Evolutionary conservation across 495 filamentous ascomycete genomes (phyloP).

Genomic region (Podospora appendiculata): DNA sequence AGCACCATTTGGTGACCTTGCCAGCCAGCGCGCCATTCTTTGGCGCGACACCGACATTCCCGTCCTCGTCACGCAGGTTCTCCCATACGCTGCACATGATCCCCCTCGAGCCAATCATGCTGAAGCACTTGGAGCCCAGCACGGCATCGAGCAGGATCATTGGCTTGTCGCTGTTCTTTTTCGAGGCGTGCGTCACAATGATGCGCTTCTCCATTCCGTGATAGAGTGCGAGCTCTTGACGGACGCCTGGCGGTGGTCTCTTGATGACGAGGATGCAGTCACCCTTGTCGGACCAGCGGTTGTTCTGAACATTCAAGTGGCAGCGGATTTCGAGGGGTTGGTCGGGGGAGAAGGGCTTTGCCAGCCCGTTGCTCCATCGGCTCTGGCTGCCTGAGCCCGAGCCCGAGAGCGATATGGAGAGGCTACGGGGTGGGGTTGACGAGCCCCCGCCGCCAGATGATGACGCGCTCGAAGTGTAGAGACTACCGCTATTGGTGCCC

Average conservation of each 20-base stretch:
- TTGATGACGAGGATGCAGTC: slow-evolving; percentile 75
- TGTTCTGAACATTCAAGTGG: slow-evolving; percentile 66
- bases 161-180: slow-evolving; percentile 55
- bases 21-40: slow-evolving; percentile 66
- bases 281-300: slow-evolving; percentile 87
- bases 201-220: slow-evolving; percentile 74
- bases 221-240: slow-evolving; percentile 42
- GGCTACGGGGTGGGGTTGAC: slow-evolving; percentile 48
- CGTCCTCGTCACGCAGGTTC: slow-evolving; percentile 63
- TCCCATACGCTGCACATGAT: slow-evolving; percentile 86
- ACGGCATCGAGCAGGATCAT: slow-evolving; percentile 74
- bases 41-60: slow-evolving; percentile 56
- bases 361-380: slow-evolving; percentile 41
- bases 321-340: slow-evolving; percentile 64
- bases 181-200: slow-evolving; percentile 49
- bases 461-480: slow-evolving; percentile 49
- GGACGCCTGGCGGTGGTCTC: slow-evolving; percentile 52
- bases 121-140: slow-evolving; percentile 75
- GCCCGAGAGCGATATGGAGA: slow-evolving; percentile 42
- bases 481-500: slow-evolving; percentile 38
- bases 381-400: slow-evolving; percentile 31
- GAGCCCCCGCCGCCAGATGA: slow-evolving; percentile 34
- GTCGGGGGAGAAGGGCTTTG: slow-evolving; percentile 22
- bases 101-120: slow-evolving; percentile 70
- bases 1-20: slow-evolving; percentile 70